Base-by-base conservation (phyloP, 805 yeast species). In the Starmerella bombicola region DNA sequence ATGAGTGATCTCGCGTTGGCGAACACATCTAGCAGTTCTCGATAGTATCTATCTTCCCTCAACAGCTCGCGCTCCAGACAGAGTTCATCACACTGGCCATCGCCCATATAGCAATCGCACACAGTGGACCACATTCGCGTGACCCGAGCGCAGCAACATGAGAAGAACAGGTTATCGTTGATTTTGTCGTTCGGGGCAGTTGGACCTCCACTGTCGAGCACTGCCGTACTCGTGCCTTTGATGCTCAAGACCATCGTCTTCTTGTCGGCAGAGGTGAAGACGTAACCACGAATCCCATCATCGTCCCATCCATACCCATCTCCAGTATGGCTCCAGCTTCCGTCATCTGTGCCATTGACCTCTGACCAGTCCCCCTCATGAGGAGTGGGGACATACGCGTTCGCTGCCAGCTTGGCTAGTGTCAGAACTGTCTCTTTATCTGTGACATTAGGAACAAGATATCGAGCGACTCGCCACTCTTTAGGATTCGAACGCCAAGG, bases 101-200 rank as follows among this genome's bases (percentile, higher is more conserved):
- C 72, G 16, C 64, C 64, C 46, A 76, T 73, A 55, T 79, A 88
- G 57, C 98, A 91, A 59, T 85, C 95, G 62, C 98, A 91, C 1
- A 85, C 97, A 0, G 96, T 80, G 6, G 79, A 74, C 98, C 97
- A 91, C 60, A 83, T 61, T 49, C 84, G 85, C 29, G 91, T 74
- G 1, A 88, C 79, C 29, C 96, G 69, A 0, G 95, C 97, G 63
- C 98, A 91, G 59, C 98, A 91, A 59, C 98, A 91, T 9, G 93
- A 81, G 57, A 91, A 91, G 26, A 91, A 62, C 42, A 88, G 56
- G 55, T 91, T 91, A 58, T 91, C 97, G 57, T 88, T 91, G 22
- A 69, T 60, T 58, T 82, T 84, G 57, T 91, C 98, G 44, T 74
- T 76, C 0, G 69, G 73, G 0, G 80, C 78, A 0, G 97, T 88